Conservation (phyloP, 306 rosid species). For the Vigna reflexopilosa region DNA sequence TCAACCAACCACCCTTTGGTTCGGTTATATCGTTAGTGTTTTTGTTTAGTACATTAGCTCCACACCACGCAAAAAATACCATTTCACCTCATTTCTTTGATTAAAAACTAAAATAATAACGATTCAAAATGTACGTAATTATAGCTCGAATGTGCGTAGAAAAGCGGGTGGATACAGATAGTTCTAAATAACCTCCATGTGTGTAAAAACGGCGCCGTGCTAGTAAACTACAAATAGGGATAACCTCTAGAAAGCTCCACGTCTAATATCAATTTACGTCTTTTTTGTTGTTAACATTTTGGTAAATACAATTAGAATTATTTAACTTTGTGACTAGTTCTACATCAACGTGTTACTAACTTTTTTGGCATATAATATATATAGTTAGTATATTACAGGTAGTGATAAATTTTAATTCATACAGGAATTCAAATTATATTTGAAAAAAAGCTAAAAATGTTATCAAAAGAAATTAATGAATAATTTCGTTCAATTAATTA, state of each 20-base stretch:
- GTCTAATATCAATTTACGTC: neutral
- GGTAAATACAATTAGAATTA: too few species aligned
- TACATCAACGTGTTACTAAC: too few species aligned
- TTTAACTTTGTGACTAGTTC: too few species aligned
- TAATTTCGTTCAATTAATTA: too few species aligned
- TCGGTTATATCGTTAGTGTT: conserved; percentile 27
- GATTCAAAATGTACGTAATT: neutral
- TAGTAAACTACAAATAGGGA: neutral
- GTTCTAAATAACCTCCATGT: neutral
- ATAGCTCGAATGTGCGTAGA: neutral
- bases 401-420: too few species aligned
- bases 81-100: neutral
- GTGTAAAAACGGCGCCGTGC: conserved; percentile 5
- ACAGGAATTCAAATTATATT: too few species aligned
- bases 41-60: neutral
- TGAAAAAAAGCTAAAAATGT: too few species aligned
- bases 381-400: too few species aligned
- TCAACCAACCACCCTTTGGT: conserved; percentile 38
- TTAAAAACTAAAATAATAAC: neutral
- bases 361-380: too few species aligned
- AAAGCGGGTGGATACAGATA: neutral
- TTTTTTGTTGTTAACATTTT: neutral
- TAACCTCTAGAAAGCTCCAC: neutral
- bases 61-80: neutral
- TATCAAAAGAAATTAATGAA: too few species aligned